phyloP scores from a whole-genome alignment of 345 rosid genomes.

The Punica granatum region DNA sequence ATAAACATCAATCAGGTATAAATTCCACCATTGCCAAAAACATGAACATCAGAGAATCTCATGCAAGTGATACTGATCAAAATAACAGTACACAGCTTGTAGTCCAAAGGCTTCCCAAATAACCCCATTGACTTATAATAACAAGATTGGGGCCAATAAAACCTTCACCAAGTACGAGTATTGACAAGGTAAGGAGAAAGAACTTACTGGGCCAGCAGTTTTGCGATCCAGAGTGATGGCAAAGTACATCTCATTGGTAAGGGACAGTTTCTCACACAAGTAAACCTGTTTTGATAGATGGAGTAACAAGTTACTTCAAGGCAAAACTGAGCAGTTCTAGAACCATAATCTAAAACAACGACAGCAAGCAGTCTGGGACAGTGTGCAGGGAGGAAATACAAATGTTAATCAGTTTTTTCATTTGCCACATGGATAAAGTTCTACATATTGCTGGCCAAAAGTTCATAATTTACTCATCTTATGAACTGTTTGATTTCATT shows the following conservation, averaged over 20 bases:
- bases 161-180: not conserved
- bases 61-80: not conserved
- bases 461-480: not conserved
- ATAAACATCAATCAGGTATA: not conserved
- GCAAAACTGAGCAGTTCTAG: not conserved
- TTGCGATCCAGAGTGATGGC: slow-evolving; percentile 93
- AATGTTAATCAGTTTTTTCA: not conserved
- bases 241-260: slow-evolving; percentile 97
- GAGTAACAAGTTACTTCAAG: slow-evolving; percentile 1
- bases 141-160: not conserved
- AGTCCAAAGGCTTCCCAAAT: not conserved
- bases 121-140: not conserved
- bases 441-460: not conserved
- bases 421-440: not conserved
- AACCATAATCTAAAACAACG: not conserved
- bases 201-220: slow-evolving; percentile 93
- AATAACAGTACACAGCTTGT: not conserved
- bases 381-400: not conserved
- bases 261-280: slow-evolving; percentile 84
- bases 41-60: not conserved
- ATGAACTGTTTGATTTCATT: not conserved
- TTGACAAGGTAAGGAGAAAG: not conserved
- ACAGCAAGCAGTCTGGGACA: not conserved
- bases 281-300: slow-evolving; percentile 54
- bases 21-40: not conserved